Percentiles rank a stretch among this genome's conserved stretches.
These are phyloP conservation scores for Periconia digitata DNA, from an alignment of 2,329 filamentous ascomycete species.

Conservation along the genomic window DNA sequence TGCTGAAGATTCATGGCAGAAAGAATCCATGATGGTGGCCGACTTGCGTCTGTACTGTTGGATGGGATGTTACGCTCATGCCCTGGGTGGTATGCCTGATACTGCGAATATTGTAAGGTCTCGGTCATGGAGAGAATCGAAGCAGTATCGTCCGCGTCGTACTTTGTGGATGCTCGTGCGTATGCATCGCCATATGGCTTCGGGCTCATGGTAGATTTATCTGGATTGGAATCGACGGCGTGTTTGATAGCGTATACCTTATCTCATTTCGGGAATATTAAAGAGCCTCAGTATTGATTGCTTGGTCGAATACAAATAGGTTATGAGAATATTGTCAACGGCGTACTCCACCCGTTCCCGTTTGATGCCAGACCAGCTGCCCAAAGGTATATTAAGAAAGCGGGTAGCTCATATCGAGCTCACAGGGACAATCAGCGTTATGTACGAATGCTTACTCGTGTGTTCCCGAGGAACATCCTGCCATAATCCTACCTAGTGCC, in stretches of 20 bases:
- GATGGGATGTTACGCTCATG: neutral
- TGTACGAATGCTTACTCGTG: neutral
- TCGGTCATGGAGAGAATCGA: slow-evolving; percentile 2
- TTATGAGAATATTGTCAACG: neutral
- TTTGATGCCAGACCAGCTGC: neutral
- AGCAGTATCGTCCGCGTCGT: neutral
- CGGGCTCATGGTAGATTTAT: neutral
- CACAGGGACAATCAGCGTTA: neutral
- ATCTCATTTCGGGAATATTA: slow-evolving; percentile 3
- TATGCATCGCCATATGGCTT: slow-evolving; percentile 5
- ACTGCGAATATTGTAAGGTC: neutral
- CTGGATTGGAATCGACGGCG: neutral
- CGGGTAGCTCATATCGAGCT: neutral
- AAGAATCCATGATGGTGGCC: slow-evolving; percentile 3
- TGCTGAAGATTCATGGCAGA: slow-evolving; percentile 3
- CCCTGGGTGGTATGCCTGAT: neutral
- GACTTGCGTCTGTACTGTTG: neutral
- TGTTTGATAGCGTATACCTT: neutral
- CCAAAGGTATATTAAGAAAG: neutral
- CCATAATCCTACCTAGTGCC: no score
- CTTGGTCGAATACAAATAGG: neutral
- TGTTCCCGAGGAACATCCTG: neutral
- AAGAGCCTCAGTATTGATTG: neutral
- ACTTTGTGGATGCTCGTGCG: slow-evolving; percentile 3
- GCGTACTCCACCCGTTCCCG: neutral